Evolutionary conservation across 805 yeast genomes (phyloP).

Genomic region (Zygotorulaspora danielsina): DNA sequence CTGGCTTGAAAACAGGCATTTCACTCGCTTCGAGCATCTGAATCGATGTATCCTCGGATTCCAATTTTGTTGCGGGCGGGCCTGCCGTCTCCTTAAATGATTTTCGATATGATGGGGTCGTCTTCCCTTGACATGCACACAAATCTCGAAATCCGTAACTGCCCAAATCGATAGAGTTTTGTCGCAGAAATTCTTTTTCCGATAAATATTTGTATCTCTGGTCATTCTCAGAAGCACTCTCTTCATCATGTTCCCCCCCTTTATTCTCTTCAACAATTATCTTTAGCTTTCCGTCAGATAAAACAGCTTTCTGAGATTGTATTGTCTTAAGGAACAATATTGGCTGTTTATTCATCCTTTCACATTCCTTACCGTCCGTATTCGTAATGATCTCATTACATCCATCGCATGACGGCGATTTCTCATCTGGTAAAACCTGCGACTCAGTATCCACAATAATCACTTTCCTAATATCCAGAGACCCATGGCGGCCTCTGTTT

Average conservation of each 20-base stretch:
- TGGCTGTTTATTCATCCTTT: conserved; percentile 31
- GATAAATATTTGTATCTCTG: conserved; percentile 19
- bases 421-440: conserved; percentile 19
- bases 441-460: conserved; percentile 32
- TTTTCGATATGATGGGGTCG: background rate
- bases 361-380: conserved; percentile 13
- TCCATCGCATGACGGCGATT: conserved; percentile 12
- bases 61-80: background rate
- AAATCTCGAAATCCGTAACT: background rate
- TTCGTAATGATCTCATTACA: conserved; percentile 7
- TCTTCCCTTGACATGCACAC: conserved; percentile 5
- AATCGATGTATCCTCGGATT: background rate
- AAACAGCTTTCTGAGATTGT: conserved; percentile 27
- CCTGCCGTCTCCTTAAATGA: background rate
- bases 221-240: conserved; percentile 4
- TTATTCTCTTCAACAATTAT: conserved; percentile 25
- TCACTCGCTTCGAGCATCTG: background rate
- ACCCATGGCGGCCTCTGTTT: conserved; percentile 81
- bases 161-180: conserved; percentile 10
- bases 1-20: background rate
- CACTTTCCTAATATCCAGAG: conserved; percentile 39
- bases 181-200: conserved; percentile 28
- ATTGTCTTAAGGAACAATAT: conserved; percentile 28
- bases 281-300: conserved; percentile 29
- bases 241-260: conserved; percentile 2